Evolutionary conservation across 208 protist genomes (phyloP), one percentile per base, ranked within the genome.

Genomic region (Leishmania guyanensis): DNA sequence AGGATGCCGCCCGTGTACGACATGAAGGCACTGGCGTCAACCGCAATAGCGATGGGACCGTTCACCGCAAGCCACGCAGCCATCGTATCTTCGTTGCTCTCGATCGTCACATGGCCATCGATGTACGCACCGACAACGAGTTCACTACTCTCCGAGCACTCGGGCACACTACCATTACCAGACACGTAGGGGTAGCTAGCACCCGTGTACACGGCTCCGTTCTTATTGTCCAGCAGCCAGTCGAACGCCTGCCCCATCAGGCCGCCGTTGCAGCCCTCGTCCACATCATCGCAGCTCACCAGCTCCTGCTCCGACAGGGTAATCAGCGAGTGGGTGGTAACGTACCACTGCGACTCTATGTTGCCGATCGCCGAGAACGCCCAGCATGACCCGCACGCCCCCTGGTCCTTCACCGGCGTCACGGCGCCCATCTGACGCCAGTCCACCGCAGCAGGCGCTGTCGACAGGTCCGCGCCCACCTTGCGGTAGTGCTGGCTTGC

Each of bases 371-470:
- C 68, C 10, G 93, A 96, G 90, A 99, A 99, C 48, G 98, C 81
- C 98, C 98, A 99, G 92, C 98, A 99, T 5, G 92, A 97, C 76
- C 98, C 98, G 86, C 98, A 99, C 50, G 71, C 70, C 51, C 94
- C 95, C 89, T 99, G 98, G 85, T 99, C 91, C 90, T 99, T 99
- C 53, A 99, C 97, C 16, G 79, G 84, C 6, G 95, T 97, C 75
- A 99, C 96, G 22, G 91, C 94, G 60, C 94, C 94, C 77, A 95
- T 89, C 46, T 75, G 22, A 43, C 93, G 89, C 97, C 96, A 98
- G 88, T 99, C 95, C 72, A 64, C 64, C 71, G 14, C 39, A 29
- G 36, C 69, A 62, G 54, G 71, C 33, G 43, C 58, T 4, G 39
- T 39, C 43, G 43, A 64, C 65, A 26, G 77, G 73, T 74, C 69